A percentile compares a stretch with the other conserved stretches of the same genome.
These are phyloP conservation scores for Septoria petroselini DNA, from an alignment of 2,329 filamentous ascomycete species.

Conservation along the genomic window DNA sequence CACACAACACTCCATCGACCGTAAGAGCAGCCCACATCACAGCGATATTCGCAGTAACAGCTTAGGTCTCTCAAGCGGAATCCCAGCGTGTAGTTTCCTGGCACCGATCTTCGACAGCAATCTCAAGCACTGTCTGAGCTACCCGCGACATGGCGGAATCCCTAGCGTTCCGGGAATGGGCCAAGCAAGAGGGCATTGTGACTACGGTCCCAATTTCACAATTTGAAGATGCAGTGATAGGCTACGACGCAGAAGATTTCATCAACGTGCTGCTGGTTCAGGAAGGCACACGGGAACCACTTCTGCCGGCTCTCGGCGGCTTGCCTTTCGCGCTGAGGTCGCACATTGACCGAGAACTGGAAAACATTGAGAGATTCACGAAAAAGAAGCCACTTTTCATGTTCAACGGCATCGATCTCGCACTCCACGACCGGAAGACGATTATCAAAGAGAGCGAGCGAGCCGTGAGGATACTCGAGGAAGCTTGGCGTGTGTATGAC, in stretches of 20 bases:
- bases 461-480: conserved; percentile 32
- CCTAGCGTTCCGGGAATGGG: conserved; percentile 27
- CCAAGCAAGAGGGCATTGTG: conserved; percentile 16
- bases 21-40: too few species aligned
- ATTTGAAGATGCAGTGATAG: conserved; percentile 38
- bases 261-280: conserved; percentile 73
- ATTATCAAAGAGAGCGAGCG: conserved; percentile 29
- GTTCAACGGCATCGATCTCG: conserved; percentile 75
- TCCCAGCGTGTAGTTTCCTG: too few species aligned
- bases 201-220: conserved; percentile 14
- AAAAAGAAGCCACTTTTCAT: conserved; percentile 80
- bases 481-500: conserved; percentile 86
- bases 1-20: too few species aligned
- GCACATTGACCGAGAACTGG: conserved; percentile 72
- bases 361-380: conserved; percentile 59
- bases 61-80: too few species aligned
- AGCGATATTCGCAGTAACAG: too few species aligned
- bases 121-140: too few species aligned
- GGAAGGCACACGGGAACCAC: conserved; percentile 72
- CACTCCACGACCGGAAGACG: conserved; percentile 30
- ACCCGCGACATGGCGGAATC: conserved; percentile 15
- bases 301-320: conserved; percentile 85
- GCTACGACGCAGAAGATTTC: conserved; percentile 70
- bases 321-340: conserved; percentile 72
- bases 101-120: too few species aligned